A percentile compares a stretch with the other conserved stretches of the same genome.
Evolutionary conservation across 768 basidiomycete genomes (phyloP).

Genomic region (Mycena latifolia): DNA sequence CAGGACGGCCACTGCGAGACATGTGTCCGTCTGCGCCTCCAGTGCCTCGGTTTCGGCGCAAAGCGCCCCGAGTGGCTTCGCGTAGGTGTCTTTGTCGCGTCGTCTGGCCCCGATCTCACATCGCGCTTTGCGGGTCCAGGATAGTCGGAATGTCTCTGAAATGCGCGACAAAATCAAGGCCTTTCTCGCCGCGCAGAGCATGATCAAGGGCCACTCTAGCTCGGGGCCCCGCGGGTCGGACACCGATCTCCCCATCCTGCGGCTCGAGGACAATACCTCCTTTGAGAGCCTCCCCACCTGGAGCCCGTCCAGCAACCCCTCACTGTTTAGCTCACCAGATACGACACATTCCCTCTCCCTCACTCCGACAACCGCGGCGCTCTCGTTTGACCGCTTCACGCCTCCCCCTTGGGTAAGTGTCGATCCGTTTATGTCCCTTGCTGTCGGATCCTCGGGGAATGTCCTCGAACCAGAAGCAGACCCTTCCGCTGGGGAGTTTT

Average conservation of each 20-base stretch:
- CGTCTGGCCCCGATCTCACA: constrained; percentile 1
- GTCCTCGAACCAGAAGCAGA: constrained; percentile 25
- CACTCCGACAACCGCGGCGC: constrained; percentile 56
- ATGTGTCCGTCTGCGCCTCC: constrained; percentile 82
- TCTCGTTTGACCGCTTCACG: constrained; percentile 62
- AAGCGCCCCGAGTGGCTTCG: constrained; percentile 90
- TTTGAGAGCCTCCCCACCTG: no score
- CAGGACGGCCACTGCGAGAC: constrained; percentile 76
- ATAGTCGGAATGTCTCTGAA: constrained; percentile 74
- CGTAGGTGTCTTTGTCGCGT: constrained; percentile 61
- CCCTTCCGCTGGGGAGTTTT: constrained; percentile 52
- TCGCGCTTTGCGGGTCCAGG: constrained; percentile 64
- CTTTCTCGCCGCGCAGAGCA: constrained; percentile 83
- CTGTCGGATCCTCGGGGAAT: neutral
- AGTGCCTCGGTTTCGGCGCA: constrained; percentile 88
- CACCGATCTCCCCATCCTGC: neutral
- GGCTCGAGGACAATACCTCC: constrained; percentile 7
- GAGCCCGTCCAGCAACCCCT: constrained; percentile 49
- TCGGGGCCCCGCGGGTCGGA: constrained; percentile 70
- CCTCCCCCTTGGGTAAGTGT: constrained; percentile 49
- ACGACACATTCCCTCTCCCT: constrained; percentile 55
- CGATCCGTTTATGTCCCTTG: constrained; percentile 55
- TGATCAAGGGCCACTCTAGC: constrained; percentile 91
- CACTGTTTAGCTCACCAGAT: no score
- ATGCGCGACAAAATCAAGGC: constrained; percentile 84